Conservation (phyloP, 176 grass and related monocot genomes). For the Echinochloa phyllopogon region DNA sequence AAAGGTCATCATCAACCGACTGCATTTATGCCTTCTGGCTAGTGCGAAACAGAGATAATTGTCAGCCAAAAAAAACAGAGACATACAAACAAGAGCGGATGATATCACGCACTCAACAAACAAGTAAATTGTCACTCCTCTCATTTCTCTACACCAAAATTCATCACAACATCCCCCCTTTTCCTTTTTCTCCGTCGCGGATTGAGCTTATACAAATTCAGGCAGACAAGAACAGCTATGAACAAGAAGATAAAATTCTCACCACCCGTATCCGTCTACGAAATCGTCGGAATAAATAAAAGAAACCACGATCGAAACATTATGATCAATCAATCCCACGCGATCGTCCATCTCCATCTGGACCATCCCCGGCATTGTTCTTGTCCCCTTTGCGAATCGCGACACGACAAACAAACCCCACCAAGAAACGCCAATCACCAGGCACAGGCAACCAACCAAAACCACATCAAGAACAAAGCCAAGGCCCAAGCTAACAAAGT, state of each 20-base stretch:
- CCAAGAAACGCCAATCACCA: slow-evolving; percentile 27
- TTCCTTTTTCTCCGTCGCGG: neutral
- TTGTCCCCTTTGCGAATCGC: neutral
- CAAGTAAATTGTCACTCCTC: neutral
- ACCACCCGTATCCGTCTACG: neutral
- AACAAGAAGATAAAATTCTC: neutral
- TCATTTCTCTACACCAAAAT: neutral
- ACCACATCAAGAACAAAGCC: neutral
- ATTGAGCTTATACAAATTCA: slow-evolving; percentile 5
- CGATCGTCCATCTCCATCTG: neutral
- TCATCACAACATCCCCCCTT: neutral
- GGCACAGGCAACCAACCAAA: neutral
- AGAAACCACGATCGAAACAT: neutral
- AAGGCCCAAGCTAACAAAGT: too few relatives aligned
- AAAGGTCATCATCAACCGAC: slow-evolving; percentile 1
- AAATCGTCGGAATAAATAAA: neutral
- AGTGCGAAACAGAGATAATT: neutral
- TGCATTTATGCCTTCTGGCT: neutral
- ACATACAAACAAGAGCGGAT: neutral
- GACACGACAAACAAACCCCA: slow-evolving; percentile 29
- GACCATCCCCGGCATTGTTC: slow-evolving; percentile 19
- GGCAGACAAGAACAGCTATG: neutral
- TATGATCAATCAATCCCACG: neutral
- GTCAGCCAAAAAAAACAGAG: neutral
- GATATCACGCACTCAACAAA: neutral